Percentiles rank a stretch among this genome's conserved stretches.
Evolutionary conservation across 129 eudicot genomes (phyloP).

Genomic region (Tagetes patula): DNA sequence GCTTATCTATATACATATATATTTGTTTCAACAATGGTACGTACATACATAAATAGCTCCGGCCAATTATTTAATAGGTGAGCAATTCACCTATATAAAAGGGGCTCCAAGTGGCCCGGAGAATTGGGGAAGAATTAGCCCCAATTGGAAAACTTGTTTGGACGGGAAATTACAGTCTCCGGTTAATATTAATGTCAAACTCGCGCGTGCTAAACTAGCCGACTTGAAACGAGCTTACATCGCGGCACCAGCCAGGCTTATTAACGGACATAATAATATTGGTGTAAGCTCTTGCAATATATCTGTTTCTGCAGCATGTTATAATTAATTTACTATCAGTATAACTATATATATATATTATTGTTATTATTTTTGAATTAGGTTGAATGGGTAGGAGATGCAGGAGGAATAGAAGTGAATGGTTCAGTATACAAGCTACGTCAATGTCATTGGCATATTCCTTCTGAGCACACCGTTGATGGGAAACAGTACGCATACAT

Average conservation of each 20-base stretch:
- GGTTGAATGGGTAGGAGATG: conserved; percentile 57
- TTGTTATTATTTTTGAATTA: not conserved
- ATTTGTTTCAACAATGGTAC: no score
- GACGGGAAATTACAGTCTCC: conserved; percentile 49
- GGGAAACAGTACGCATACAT: conserved; percentile 38
- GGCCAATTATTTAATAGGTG: not conserved
- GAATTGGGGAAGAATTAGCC: conserved; percentile 40
- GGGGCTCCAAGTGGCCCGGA: conserved; percentile 31
- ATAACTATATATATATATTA: not conserved
- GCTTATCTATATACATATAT: no score
- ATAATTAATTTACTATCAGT: not conserved
- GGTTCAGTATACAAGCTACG: conserved; percentile 36
- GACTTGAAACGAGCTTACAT: conserved; percentile 36
- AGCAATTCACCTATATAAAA: conserved; percentile 28
- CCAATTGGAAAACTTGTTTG: conserved; percentile 41
- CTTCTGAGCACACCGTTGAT: conserved; percentile 60
- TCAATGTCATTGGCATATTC: conserved; percentile 78
- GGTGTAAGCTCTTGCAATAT: conserved; percentile 34
- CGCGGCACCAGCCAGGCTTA: conserved; percentile 41
- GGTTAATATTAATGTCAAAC: conserved; percentile 26
- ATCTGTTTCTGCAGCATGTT: not conserved
- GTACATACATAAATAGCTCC: no score
- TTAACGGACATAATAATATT: conserved; percentile 35
- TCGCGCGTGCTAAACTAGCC: not conserved
- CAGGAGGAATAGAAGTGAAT: conserved; percentile 45